Percentiles rank a stretch among this genome's conserved stretches.
Evolutionary conservation across 176 grass and related monocot genomes (phyloP).

Genomic region (Pontederia crassipes): DNA sequence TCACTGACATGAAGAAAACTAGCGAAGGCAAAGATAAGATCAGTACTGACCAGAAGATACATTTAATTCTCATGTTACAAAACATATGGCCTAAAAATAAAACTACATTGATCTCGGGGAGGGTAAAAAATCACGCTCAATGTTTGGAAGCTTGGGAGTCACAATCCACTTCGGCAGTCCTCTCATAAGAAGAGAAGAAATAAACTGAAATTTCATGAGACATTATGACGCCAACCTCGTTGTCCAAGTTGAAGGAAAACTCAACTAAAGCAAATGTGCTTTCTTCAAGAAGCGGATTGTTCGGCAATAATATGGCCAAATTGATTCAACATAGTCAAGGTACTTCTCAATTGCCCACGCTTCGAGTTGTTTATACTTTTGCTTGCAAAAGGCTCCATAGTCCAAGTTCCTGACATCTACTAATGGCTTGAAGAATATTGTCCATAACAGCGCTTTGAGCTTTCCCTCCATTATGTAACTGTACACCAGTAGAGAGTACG

Average conservation of each 20-base stretch:
- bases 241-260: background rate
- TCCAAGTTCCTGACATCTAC: slow-evolving; percentile 10
- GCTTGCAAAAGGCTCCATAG: background rate
- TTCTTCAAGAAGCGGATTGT: slow-evolving; percentile 19
- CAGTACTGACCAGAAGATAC: too few relatives aligned
- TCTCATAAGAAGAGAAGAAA: too few relatives aligned
- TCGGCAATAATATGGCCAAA: slow-evolving; percentile 29
- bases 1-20: too few relatives aligned
- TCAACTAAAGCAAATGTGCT: slow-evolving; percentile 18
- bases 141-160: too few relatives aligned
- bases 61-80: too few relatives aligned
- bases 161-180: too few relatives aligned
- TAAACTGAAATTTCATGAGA: too few relatives aligned
- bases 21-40: too few relatives aligned
- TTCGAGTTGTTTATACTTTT: slow-evolving; percentile 9
- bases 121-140: too few relatives aligned
- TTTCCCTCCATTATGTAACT: slow-evolving; percentile 12
- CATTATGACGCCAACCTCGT: too few relatives aligned
- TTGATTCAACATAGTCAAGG: slow-evolving; percentile 16
- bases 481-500: slow-evolving; percentile 3
- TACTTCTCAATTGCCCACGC: slow-evolving; percentile 12
- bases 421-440: slow-evolving; percentile 10
- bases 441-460: background rate
- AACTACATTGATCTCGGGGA: too few relatives aligned
- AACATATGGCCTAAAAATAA: too few relatives aligned